Base-by-base conservation (phyloP, 768 basidiomycete genomes). In the Cubamyces sp. region DNA sequence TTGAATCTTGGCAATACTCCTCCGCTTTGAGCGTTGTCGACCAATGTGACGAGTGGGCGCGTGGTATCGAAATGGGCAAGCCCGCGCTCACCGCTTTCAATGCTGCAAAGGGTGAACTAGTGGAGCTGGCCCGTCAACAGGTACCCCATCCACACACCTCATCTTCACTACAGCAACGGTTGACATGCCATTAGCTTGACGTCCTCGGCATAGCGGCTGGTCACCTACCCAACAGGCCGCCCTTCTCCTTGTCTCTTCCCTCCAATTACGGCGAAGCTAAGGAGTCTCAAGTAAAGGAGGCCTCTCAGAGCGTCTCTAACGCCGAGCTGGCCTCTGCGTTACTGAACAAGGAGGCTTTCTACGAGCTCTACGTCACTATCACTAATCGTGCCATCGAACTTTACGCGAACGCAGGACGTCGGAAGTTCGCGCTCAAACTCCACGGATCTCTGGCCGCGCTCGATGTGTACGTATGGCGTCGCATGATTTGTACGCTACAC, bases 1-100 rank as follows among this genome's bases (percentile, higher is more conserved):
- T 97, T 37, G 92, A 97, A 71, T 89, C 92, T 0, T 99, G 97
- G 97, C 89, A 84, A 37, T 98, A 94, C 74, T 93, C 91, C 18
- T 93, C 95, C 0, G 87, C 93, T 19, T 79, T 96, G 46, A 92
- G 88, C 64, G 86, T 90, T 46, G 85, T 94, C 26, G 87, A 92
- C 14, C 87, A 88, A 66, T 92, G 89, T 68, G 88, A 92, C 64
- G 74, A 75, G 2, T 95, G 94, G 92, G 81, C 82, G 12, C 72
- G 76, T n/a, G 65, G 73, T 1, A 74, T 79, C 61, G 76, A 79
- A 23, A 71, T 86, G 48, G 82, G 88, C 51, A 78, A 81, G 2
- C 58, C 78, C 2, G 71, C 79, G 11, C 71, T 84, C 18, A 75
- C 79, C 25, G 76, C 79, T 6, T 87, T 89, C 69, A 84, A 83